These are phyloP conservation scores for Chalaropsis thielavioides DNA, from an alignment of 2,329 filamentous ascomycete genomes.

Conservation along the genomic window DNA sequence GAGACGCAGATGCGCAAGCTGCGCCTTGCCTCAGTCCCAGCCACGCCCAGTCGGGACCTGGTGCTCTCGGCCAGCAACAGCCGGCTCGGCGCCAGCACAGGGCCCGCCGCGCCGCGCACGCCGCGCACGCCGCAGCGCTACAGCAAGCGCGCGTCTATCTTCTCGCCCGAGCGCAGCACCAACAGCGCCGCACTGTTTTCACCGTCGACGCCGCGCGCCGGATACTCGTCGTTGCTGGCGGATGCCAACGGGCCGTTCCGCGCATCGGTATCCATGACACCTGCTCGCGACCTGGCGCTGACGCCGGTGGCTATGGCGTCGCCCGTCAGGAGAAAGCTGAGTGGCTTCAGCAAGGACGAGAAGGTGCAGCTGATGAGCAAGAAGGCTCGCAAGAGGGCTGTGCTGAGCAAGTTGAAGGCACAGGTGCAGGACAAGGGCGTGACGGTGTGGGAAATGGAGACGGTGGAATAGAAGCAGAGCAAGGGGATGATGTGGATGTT, in stretches of 20 bases:
- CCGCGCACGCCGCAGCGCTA: constrained; percentile 28
- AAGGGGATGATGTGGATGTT: neutral
- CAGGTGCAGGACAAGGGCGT: constrained; percentile 37
- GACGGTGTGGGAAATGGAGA: constrained; percentile 36
- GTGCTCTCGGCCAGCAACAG: too few relatives aligned
- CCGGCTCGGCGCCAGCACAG: too few relatives aligned
- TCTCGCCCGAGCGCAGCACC: constrained; percentile 30
- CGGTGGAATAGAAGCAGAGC: constrained; percentile 28
- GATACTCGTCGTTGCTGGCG: constrained; percentile 25
- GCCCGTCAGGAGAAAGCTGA: constrained; percentile 46
- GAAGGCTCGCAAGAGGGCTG: constrained; percentile 37
- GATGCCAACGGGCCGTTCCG: neutral
- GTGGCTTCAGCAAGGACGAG: constrained; percentile 44
- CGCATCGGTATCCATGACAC: neutral
- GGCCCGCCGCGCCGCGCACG: constrained; percentile 31
- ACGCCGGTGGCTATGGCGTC: constrained; percentile 29
- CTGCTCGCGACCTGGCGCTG: constrained; percentile 1
- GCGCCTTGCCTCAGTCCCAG: constrained; percentile 32
- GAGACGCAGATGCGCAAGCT: constrained; percentile 74
- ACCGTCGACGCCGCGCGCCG: constrained; percentile 25
- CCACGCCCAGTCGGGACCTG: constrained; percentile 9
- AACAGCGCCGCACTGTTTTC: constrained; percentile 23
- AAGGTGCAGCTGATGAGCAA: constrained; percentile 42
- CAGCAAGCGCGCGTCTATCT: constrained; percentile 23
- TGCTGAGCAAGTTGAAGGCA: constrained; percentile 37